Evolutionary conservation across 2,329 filamentous ascomycete genomes (phyloP).

Genomic region (Ceratocystis cacaofunesta): DNA sequence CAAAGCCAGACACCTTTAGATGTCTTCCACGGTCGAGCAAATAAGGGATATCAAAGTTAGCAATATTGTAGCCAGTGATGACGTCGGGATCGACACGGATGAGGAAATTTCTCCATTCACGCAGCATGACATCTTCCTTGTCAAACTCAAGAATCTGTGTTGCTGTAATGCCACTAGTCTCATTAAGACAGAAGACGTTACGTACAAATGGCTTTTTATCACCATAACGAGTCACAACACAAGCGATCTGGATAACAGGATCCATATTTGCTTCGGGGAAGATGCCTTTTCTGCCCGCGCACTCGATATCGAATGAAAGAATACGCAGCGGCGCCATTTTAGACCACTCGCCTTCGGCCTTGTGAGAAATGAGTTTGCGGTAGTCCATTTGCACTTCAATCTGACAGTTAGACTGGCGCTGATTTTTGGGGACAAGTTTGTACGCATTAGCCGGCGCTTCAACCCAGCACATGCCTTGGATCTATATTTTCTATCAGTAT

Average conservation of each 20-base stretch:
- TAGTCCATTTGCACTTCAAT: slow-evolving; percentile 85
- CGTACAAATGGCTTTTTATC: slow-evolving; percentile 90
- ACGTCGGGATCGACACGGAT: slow-evolving; percentile 87
- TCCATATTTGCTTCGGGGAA: slow-evolving; percentile 88
- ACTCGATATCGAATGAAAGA: slow-evolving; percentile 96
- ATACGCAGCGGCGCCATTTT: slow-evolving; percentile 93
- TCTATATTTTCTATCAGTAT: slow-evolving; percentile 30
- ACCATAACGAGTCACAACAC: slow-evolving; percentile 86
- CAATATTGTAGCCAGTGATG: slow-evolving; percentile 97
- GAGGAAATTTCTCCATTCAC: slow-evolving; percentile 79
- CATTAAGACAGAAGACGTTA: slow-evolving; percentile 91
- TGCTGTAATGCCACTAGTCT: slow-evolving; percentile 84
- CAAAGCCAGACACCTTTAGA: slow-evolving; percentile 65
- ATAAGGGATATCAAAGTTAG: slow-evolving; percentile 98
- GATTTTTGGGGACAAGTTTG: slow-evolving; percentile 47
- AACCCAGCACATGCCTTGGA: slow-evolving; percentile 95
- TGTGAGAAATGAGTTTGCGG: slow-evolving; percentile 68
- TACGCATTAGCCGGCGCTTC: slow-evolving; percentile 66
- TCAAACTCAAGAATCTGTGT: slow-evolving; percentile 79
- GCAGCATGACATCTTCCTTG: slow-evolving; percentile 77
- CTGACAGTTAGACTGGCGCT: slow-evolving; percentile 82
- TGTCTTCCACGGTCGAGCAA: slow-evolving; percentile 76
- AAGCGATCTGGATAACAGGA: slow-evolving; percentile 95
- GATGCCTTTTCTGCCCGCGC: slow-evolving; percentile 89
- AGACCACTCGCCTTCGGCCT: slow-evolving; percentile 84